Evolutionary conservation across 805 yeast species (phyloP), one percentile per base, ranked within the genome.

Genomic region (Schwanniomyces polymorphus): DNA sequence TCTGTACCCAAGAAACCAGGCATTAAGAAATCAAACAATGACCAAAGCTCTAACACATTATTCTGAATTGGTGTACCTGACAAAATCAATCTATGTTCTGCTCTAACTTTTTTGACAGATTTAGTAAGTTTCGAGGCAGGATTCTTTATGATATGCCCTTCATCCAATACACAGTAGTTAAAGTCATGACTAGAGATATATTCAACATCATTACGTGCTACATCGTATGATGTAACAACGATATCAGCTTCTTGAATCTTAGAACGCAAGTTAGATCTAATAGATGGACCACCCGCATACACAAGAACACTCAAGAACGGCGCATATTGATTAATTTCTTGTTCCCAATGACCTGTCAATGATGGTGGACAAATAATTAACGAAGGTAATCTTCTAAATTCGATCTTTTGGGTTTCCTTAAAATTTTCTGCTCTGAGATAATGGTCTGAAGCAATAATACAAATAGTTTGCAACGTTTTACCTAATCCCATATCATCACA

Each of bases 401-500:
- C 96, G 10, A 74, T 72, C 0, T 86, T 75, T 27, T 77, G 65
- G 0, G 96, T 83, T 50, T 75, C 68, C 7, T 68, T 75, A 63
- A 75, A 88, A 53, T 85, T 86, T 55, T 86, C 86, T 9, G 82
- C 84, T 54, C 99, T 81, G 54, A 89, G 57, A 58, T 91, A 88
- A 59, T 94, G 99, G 60, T 94, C 99, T 62, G 97, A 89, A 0
- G 99, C 88, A 45, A 94, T 91, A 55, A 95, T 92, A 69, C 99
- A 94, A 60, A 94, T 91, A 0, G 99, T 91, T 67, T 94, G 99
- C 50, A 94, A 75, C 0, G 99, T 94, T 64, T 94, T 94, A 44
- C 99, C 99, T 27, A 94, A 76, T 6, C 99, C 99, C 99, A 94
- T 94, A 82, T 94, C 99, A 65, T 94, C 99, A 81, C 99, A 94